Conservation (phyloP, 2,329 filamentous ascomycete genomes). For the Eutypa lata region DNA sequence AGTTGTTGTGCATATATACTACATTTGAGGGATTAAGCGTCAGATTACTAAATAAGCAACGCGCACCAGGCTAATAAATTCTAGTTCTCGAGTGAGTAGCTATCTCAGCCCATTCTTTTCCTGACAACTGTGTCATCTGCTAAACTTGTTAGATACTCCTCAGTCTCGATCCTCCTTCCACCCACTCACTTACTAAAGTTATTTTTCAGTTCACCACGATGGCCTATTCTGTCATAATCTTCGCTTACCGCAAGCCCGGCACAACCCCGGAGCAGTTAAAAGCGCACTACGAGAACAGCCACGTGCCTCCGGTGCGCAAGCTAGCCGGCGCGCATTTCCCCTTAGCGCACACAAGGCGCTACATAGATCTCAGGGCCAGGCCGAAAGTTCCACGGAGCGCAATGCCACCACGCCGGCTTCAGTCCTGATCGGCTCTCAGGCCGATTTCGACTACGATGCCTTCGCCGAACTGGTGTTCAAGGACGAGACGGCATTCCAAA, state of each 20-base stretch:
- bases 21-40: no score
- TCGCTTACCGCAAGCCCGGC: constrained; percentile 15
- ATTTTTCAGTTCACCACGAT: constrained; percentile 6
- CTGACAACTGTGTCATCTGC: no score
- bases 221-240: constrained; percentile 12
- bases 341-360: constrained; percentile 18
- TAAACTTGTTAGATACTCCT: no score
- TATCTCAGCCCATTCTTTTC: no score
- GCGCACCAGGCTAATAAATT: no score
- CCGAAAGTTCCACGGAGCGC: constrained; percentile 8
- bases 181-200: no score
- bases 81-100: no score
- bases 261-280: constrained; percentile 18
- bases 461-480: constrained; percentile 14
- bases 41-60: no score
- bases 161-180: no score
- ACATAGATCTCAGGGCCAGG: constrained; percentile 12
- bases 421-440: constrained; percentile 15
- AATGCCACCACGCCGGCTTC: constrained; percentile 13
- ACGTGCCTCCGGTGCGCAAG: constrained; percentile 14
- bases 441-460: constrained; percentile 20
- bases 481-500: constrained; percentile 17
- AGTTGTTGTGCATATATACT: no score
- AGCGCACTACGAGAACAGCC: constrained; percentile 12
- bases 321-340: constrained; percentile 15